Base-by-base conservation (phyloP, 163 green algal species). In the Dunaliella salina region DNA sequence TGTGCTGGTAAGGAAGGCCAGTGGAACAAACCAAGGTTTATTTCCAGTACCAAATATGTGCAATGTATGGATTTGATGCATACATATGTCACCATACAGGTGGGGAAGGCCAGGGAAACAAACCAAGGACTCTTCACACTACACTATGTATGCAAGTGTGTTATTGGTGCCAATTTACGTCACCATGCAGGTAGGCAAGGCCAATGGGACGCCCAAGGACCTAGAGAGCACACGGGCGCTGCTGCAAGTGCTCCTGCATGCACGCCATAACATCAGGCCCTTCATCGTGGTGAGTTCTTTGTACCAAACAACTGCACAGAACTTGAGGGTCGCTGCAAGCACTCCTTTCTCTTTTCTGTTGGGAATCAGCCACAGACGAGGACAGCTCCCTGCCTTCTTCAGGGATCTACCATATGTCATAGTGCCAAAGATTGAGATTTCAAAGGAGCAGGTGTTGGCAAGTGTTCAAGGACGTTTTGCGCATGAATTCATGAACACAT, bases 171-270 rank as follows among this genome's bases (percentile, higher is more conserved):
- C 40, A 15, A 3, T 50, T 50, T 50, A 8, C n/a, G n/a, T 8
- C 40, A 50, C 40, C 40, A 3, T 35, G 75, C 30, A 81, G 75
- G 75, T 81, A 17, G 75, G 26, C 11, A 22, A 81, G 63, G 63
- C 63, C 5, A 69, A 12, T 59, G 75, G 57, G 67, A 11, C 50
- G 29, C 80, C 67, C 75, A 88, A 88, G 63, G 22, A 24, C 25
- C 81, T 88, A 82, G 86, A 88, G 30, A 34, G 71, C 50, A 81
- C 63, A n/a, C 20, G 87, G 46, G 85, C 85, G 82, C 63, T 88
- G 67, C 81, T 87, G 85, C 75, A 84, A 79, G 46, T 88, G 75
- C 85, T 88, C 46, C 82, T 81, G n/a, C 46, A 34, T 33, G 87
- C 87, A 13, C 67, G 85, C 26, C 81, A 84, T 45, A n/a, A n/a